Base-by-base conservation (phyloP, 2,329 filamentous ascomycete genomes). In the Xylaria polymorpha region DNA sequence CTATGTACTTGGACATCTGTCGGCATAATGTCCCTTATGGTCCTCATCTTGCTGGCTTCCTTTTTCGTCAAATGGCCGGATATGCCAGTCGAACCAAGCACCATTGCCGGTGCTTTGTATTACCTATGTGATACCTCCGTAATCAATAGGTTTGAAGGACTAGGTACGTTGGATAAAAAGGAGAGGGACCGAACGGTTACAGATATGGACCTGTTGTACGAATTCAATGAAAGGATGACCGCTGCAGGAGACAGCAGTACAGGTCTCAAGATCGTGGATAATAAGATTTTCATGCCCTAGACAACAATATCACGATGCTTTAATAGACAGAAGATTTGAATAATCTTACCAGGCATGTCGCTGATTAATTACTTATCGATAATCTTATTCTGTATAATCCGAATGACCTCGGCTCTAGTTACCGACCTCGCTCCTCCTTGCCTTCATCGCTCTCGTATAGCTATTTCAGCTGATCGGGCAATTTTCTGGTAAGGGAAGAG, bases 11-110 rank as follows among this genome's bases (percentile, higher is more conserved):
- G 77, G 73, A 50, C 78, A 25, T 72, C 77, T 22, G 76, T 81
- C 10, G 74, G 73, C 1, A 78, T 81, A 18, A 71, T 83, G 32
- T 66, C 72, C 22, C 48, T 80, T 20, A 83, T 83, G 81, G 69
- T 81, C 12, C 67, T 80, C 15, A 75, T 79, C 3, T 73, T 82
- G 14, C 20, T 77, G 0, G 71, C 69, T 10, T 78, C 80, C 8
- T 80, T 83, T 57, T 76, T 79, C 43, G 50, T 79, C 37, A 72
- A 69, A 29, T 80, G 77, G 77, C 80, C 76, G n/a, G 74, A 77
- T 60, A 79, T 82, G 75, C 80, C 81, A 6, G 74, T 80, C 15
- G 77, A 80, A 35, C 80, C 79, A 10, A 77, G 75, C 65, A 80
- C 76, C 14, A 77, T 82, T 9, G 79, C 78, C 0, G 79, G 79